Conservation (phyloP, 805 yeast genomes). For the Candida succiphila region DNA sequence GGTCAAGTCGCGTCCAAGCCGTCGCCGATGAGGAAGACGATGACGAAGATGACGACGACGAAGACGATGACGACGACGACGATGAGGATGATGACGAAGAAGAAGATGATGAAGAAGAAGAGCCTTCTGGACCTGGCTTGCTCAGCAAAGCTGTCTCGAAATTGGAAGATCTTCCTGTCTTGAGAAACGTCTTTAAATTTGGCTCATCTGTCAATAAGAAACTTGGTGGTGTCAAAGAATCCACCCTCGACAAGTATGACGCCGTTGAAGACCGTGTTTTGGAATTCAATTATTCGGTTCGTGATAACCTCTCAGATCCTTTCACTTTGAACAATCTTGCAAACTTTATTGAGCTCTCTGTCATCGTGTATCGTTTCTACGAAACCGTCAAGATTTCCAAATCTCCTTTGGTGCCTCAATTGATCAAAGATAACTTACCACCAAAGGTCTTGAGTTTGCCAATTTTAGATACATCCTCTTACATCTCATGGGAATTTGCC, state of each 20-base stretch:
- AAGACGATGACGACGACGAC: constrained; percentile 5
- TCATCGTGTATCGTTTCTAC: constrained; percentile 9
- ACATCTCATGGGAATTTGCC: constrained; percentile 19
- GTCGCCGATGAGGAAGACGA: constrained; percentile 7
- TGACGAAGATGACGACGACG: constrained; percentile 6
- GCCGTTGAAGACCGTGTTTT: constrained; percentile 9
- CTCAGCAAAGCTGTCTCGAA: neutral
- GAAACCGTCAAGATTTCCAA: constrained; percentile 8
- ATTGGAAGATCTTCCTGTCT: neutral
- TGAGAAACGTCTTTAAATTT: neutral
- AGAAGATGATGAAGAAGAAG: constrained; percentile 7
- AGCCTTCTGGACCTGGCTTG: neutral
- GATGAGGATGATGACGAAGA: constrained; percentile 2
- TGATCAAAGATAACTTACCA: constrained; percentile 16
- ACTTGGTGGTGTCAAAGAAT: neutral
- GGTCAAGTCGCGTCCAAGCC: neutral
- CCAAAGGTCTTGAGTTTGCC: constrained; percentile 9
- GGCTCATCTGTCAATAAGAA: neutral
- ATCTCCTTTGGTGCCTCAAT: constrained; percentile 14
- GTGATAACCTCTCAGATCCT: constrained; percentile 24
- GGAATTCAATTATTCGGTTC: constrained; percentile 15
- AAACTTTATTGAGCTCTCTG: constrained; percentile 13
- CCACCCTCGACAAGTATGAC: neutral
- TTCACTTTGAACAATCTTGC: constrained; percentile 19
- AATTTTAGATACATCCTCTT: constrained; percentile 27